Conservation (phyloP, 495 filamentous ascomycete species). For the Neurospora discreta region DNA sequence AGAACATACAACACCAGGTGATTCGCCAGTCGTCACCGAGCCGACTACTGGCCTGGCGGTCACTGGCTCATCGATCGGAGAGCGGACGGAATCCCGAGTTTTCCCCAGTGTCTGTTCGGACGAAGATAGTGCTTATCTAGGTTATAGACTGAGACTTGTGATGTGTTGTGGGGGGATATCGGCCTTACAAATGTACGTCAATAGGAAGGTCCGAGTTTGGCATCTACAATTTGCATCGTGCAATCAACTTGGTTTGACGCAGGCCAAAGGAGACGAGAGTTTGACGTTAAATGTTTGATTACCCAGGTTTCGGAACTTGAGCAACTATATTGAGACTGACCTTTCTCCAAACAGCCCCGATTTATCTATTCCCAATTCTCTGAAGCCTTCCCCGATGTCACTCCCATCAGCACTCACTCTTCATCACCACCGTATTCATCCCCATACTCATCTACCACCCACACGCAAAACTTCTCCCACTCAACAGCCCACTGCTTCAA, state of each 20-base stretch:
- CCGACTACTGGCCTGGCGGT: background rate
- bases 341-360: background rate
- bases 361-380: background rate
- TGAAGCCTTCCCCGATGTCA: background rate
- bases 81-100: constrained; percentile 42
- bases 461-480: constrained; percentile 88
- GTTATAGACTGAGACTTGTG: background rate
- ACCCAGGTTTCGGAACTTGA: background rate
- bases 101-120: constrained; percentile 7
- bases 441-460: constrained; percentile 75
- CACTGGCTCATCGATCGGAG: constrained; percentile 33
- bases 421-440: constrained; percentile 26
- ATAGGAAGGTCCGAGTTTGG: background rate
- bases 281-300: too few relatives aligned
- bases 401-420: background rate
- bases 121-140: background rate
- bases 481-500: constrained; percentile 65
- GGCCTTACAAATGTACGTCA: background rate
- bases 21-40: background rate
- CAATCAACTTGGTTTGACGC: background rate
- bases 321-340: background rate
- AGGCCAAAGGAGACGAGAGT: background rate
- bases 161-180: background rate
- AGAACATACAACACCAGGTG: background rate
- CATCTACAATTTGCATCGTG: background rate